Percentiles rank a stretch among this genome's conserved stretches.
Evolutionary conservation across 169 alveolate species (phyloP).

Genomic region (Cryptosporidium canis): DNA sequence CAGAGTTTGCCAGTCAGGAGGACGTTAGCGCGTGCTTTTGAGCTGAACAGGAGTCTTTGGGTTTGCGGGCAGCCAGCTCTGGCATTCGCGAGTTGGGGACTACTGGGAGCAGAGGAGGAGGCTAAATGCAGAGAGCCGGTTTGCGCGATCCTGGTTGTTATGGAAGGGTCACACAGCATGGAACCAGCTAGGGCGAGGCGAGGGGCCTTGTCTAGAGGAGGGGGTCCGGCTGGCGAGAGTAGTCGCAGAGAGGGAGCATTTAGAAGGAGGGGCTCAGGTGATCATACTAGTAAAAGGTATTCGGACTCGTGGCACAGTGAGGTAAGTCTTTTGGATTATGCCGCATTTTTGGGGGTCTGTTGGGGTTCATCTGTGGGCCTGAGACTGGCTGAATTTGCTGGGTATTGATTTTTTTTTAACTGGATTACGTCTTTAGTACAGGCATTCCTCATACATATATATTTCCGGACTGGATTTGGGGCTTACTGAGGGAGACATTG

Average conservation of each 20-base stretch:
- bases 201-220: neutral
- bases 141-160: no score
- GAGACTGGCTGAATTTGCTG: no score
- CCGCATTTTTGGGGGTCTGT: no score
- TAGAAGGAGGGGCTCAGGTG: neutral
- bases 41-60: no score
- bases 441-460: constrained; percentile 84
- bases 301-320: constrained; percentile 5
- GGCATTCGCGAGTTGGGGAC: no score
- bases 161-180: neutral
- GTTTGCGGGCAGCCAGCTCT: no score
- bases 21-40: no score
- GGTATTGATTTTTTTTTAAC: neutral
- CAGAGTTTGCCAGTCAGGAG: neutral
- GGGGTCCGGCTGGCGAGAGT: neutral
- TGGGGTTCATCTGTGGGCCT: no score
- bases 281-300: neutral
- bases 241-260: neutral
- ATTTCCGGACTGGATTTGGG: constrained; percentile 90
- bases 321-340: constrained; percentile 15
- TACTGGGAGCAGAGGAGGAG: no score
- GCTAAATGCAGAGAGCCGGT: no score
- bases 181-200: neutral
- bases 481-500: constrained; percentile 98
- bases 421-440: constrained; percentile 66